Percentiles rank a stretch among this genome's conserved stretches.
These are phyloP conservation scores for Lachnellula cervina DNA, from an alignment of 2,329 filamentous ascomycete genomes.

Conservation along the genomic window DNA sequence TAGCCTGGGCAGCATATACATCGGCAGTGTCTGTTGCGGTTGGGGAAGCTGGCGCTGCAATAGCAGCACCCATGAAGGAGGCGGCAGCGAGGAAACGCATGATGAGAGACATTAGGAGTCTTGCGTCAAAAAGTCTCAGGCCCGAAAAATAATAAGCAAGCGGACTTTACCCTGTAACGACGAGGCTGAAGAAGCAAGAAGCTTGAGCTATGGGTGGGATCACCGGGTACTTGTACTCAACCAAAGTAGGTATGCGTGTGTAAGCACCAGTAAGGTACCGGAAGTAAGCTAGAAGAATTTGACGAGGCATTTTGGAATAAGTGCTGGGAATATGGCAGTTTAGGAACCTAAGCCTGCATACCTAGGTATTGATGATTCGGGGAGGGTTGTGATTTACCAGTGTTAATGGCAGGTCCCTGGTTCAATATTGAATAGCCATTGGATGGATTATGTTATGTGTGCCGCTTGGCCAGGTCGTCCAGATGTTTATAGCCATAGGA, in stretches of 20 bases:
- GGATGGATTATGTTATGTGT: no score
- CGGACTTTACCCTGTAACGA: constrained; percentile 1
- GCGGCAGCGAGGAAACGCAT: constrained; percentile 27
- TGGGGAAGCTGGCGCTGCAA: constrained; percentile 20
- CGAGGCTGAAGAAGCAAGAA: constrained; percentile 13
- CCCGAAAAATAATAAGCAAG: background rate
- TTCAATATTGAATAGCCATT: no score
- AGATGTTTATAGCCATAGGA: constrained; percentile 16
- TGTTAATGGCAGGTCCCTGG: no score
- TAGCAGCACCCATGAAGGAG: constrained; percentile 25
- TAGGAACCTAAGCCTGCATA: no score
- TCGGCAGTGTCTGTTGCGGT: constrained; percentile 48
- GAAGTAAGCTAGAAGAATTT: constrained; percentile 6
- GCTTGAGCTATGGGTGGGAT: constrained; percentile 7
- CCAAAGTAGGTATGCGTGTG: no score
- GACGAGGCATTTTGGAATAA: constrained; percentile 7
- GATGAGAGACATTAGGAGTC: constrained; percentile 7
- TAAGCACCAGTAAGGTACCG: no score
- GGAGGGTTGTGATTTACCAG: no score
- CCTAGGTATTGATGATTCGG: no score
- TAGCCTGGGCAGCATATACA: constrained; percentile 54
- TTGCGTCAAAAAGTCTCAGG: no score
- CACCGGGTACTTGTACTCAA: constrained; percentile 20
- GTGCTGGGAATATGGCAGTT: background rate
- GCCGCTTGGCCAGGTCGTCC: no score